Evolutionary conservation across 345 rosid species (phyloP), one percentile per base, ranked within the genome.

Genomic region (Syzygium aqueum): DNA sequence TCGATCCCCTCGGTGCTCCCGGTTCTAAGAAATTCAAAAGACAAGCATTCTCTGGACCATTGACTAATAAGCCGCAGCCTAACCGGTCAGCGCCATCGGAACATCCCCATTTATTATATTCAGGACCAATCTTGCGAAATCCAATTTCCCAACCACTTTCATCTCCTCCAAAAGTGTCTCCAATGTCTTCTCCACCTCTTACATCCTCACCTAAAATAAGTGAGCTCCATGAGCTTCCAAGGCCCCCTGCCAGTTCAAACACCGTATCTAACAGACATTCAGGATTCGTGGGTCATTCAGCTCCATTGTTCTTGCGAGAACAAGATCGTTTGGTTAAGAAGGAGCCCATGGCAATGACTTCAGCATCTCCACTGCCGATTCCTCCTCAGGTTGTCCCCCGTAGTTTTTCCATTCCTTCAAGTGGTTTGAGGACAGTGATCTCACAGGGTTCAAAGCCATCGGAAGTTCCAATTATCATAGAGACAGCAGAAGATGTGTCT

Each of bases 191-290:
- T 80, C 96, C 98, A 43, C 95, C 96, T 46, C 91, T 94, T 86
- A 85, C 89, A 86, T 94, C 98, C 43, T 94, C 99, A 16, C 99
- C 97, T 19, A 95, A 91, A 89, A 96, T 96, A 89, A 98, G 95
- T 50, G 99, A 98, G 92, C 98, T 98, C 87, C 99, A 98, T 90
- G 99, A 96, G 90, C 99, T 98, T 90, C 99, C 99, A 51, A 94
- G 98, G 93, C 99, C 99, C 49, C 98, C 98, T 5, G 90, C 89
- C 61, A 92, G 89, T 90, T 91, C 90, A 53, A 84, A 77, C 46
- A 51, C 88, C 85, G 91, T 90, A 86, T 86, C 94, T 13, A 89
- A 94, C 61, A 94, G 92, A 87, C 91, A 92, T 51, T 87, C 87
- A 27, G 88, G 90, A 84, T 57, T 87, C 46, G 84, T 92, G 77